Conservation (phyloP, 306 rosid genomes). For the Cicer bijugum region DNA sequence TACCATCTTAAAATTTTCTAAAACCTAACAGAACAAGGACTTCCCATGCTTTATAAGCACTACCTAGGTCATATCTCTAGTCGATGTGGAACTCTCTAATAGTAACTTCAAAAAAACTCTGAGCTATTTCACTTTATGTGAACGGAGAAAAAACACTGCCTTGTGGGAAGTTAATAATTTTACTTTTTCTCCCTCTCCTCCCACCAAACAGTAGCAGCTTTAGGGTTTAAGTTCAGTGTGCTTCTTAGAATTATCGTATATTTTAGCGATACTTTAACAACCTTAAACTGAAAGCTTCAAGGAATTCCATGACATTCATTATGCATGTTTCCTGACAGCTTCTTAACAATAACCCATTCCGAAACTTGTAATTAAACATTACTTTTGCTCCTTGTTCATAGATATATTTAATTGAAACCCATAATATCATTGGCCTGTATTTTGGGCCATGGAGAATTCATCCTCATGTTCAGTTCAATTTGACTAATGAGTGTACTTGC, state of each 20-base stretch:
- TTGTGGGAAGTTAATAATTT: neutral
- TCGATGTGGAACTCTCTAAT: neutral
- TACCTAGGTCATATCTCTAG: neutral
- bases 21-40: neutral
- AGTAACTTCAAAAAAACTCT: constrained; percentile 22
- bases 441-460: constrained; percentile 16
- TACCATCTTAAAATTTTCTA: neutral
- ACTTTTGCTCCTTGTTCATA: neutral
- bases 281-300: constrained; percentile 21
- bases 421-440: neutral
- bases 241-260: neutral
- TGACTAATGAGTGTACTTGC: neutral
- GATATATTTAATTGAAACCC: neutral
- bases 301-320: constrained; percentile 3
- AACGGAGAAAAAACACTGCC: neutral
- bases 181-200: neutral
- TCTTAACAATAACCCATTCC: neutral
- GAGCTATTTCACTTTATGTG: neutral
- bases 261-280: neutral
- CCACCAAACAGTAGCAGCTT: neutral
- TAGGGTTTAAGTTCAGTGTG: neutral
- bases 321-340: constrained; percentile 14
- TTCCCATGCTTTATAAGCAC: neutral
- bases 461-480: constrained; percentile 17
- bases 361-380: neutral